A percentile compares a stretch with the other conserved stretches of the same genome.
These are phyloP conservation scores for Coemansia sp. DNA, from an alignment of 192 early-diverging fungal genomes.

Conservation along the genomic window DNA sequence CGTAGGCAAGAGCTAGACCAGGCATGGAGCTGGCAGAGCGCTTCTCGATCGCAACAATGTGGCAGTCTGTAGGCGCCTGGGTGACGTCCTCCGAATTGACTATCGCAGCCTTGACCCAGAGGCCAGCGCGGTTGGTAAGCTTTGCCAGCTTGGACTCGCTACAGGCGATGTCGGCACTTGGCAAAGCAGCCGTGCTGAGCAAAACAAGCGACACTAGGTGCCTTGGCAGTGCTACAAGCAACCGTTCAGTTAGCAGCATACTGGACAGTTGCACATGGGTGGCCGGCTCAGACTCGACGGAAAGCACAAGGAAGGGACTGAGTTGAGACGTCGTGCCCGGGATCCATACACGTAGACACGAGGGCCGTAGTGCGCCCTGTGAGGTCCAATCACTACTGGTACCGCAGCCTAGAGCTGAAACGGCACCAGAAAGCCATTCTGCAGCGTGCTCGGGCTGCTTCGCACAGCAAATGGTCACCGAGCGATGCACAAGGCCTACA, in stretches of 20 bases:
- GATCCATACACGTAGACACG: slow-evolving; percentile 10
- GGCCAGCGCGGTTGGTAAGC: slow-evolving; percentile 3
- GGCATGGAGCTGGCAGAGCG: background rate
- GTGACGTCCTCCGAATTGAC: background rate
- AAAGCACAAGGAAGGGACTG: background rate
- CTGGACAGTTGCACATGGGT: background rate
- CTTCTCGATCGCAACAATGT: background rate
- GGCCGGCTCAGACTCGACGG: slow-evolving; percentile 14
- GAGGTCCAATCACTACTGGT: too few species aligned
- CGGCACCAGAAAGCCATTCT: slow-evolving; percentile 3
- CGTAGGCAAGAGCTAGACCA: background rate
- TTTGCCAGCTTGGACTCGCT: background rate
- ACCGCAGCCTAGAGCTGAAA: background rate
- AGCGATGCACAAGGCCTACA: background rate
- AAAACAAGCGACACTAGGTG: slow-evolving; percentile 1
- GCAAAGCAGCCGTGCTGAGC: background rate
- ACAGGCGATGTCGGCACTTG: background rate
- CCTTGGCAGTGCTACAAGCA: slow-evolving; percentile 8
- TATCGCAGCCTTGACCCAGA: background rate
- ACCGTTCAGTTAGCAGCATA: slow-evolving; percentile 15
- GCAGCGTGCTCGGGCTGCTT: background rate
- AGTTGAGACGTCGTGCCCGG: slow-evolving; percentile 1
- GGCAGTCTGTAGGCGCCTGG: background rate
- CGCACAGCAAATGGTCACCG: background rate
- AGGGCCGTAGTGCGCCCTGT: background rate